phyloP scores from a whole-genome alignment of 306 rosid genomes.

The Cucumis hystrix region DNA sequence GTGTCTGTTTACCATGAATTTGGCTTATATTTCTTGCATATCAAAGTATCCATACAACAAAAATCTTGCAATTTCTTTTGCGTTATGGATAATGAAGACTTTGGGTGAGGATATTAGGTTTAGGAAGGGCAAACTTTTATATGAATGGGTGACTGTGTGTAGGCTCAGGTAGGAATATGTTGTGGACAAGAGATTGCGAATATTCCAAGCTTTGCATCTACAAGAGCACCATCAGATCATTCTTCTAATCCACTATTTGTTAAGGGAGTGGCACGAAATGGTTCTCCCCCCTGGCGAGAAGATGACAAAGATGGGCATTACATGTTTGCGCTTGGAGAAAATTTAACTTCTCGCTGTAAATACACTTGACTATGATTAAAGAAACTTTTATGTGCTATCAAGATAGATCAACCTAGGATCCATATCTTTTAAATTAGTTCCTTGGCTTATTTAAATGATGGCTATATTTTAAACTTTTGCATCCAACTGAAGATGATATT shows the following conservation, averaged over 20 bases:
- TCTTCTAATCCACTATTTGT: slow-evolving; percentile 47
- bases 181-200: slow-evolving; percentile 90
- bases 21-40: not conserved
- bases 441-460: not conserved
- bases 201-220: slow-evolving; percentile 71
- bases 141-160: slow-evolving; percentile 93
- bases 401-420: not conserved
- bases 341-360: slow-evolving; percentile 99
- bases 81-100: not conserved
- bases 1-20: not conserved
- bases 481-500: not conserved
- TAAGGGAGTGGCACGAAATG: slow-evolving; percentile 79
- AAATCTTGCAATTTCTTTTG: not conserved
- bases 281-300: slow-evolving; percentile 93
- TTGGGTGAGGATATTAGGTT: slow-evolving; percentile 4
- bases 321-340: slow-evolving; percentile 94
- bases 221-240: slow-evolving; percentile 60
- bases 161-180: slow-evolving; percentile 99
- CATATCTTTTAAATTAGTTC: not conserved
- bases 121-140: slow-evolving; percentile 20
- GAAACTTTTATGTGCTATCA: slow-evolving; percentile 12
- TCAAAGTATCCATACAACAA: not conserved
- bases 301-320: slow-evolving; percentile 99
- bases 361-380: slow-evolving; percentile 51
- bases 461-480: not conserved